Conservation (phyloP, 169 alveolate genomes). For the Cryptosporidium sp. region DNA sequence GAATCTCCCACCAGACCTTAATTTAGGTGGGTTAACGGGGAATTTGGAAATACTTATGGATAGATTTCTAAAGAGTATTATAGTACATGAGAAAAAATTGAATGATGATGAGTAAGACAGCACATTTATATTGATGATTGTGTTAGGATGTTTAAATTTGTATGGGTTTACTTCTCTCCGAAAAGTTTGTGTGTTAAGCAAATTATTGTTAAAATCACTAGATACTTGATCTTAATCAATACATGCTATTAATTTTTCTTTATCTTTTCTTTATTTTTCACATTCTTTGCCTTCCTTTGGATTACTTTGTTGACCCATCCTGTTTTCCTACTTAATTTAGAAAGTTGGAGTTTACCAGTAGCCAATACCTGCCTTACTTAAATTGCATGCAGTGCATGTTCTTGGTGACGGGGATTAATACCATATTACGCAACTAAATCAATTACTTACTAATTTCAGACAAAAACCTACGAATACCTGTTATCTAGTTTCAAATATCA, state of each 20-base stretch:
- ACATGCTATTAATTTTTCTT: neutral
- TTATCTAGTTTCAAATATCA: neutral
- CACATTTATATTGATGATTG: too few relatives aligned
- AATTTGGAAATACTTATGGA: neutral
- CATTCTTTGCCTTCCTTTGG: neutral
- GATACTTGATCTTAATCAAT: too few relatives aligned
- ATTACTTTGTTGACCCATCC: neutral
- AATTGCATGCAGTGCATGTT: too few relatives aligned
- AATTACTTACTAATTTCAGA: too few relatives aligned
- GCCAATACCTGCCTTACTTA: too few relatives aligned
- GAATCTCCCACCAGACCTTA: neutral
- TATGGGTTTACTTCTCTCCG: neutral
- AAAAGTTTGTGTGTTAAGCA: neutral
- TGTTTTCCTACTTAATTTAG: too few relatives aligned
- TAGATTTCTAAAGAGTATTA: neutral
- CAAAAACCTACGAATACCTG: too few relatives aligned
- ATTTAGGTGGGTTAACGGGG: neutral
- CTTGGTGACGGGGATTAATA: too few relatives aligned
- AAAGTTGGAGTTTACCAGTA: too few relatives aligned
- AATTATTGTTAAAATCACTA: neutral
- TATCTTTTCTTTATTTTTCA: too few relatives aligned
- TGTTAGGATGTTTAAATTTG: too few relatives aligned
- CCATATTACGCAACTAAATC: too few relatives aligned
- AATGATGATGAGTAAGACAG: neutral
- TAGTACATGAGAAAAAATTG: neutral